Base-by-base conservation (phyloP, 441 rosid genomes). In the Omphalea diandra region DNA sequence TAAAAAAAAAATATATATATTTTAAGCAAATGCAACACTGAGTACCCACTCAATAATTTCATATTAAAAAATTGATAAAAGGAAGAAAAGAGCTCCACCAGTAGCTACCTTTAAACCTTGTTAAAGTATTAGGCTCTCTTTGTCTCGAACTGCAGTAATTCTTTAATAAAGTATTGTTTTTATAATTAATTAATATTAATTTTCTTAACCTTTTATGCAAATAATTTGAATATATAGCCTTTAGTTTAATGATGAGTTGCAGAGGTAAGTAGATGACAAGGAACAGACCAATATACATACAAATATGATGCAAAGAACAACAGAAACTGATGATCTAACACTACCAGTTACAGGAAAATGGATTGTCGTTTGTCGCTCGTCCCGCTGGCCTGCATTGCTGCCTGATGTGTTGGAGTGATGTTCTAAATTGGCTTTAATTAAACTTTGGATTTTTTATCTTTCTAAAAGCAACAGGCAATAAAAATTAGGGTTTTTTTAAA, bases 371-470 rank as follows among this genome's bases (percentile, higher is more conserved):
- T n/a, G n/a, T 41, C 57, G 63, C 31, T 33, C 53, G 67, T 46
- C 71, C 75, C 61, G 81, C 79, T 74, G 76, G 71, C 63, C 40
- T 56, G 75, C 73, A 69, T n/a, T n/a, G n/a, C 71, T 65, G 75
- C 73, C 79, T 65, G 44, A 29, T 49, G 62, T 64, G 70, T 61
- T 50, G 81, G 75, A 47, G 33, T 18, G 17, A 7, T 70, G 57
- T 53, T 68, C 58, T 47, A 8, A 11, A n/a, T 69, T 54, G 64
- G 69, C 76, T 73, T 67, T 72, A 62, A n/a, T 35, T 66, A 4
- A 33, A 7, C 44, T 47, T 65, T 49, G 32, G 5, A 46, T 41
- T 9, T 46, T n/a, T n/a, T n/a, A 3, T 31, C 49, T 32, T 47
- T 65, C 49, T 47, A 47, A 47, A 65, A 31, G 27, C 56, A 31